Conservation (phyloP, 2,329 filamentous ascomycete genomes). For the Pezizomycotina sp. region DNA sequence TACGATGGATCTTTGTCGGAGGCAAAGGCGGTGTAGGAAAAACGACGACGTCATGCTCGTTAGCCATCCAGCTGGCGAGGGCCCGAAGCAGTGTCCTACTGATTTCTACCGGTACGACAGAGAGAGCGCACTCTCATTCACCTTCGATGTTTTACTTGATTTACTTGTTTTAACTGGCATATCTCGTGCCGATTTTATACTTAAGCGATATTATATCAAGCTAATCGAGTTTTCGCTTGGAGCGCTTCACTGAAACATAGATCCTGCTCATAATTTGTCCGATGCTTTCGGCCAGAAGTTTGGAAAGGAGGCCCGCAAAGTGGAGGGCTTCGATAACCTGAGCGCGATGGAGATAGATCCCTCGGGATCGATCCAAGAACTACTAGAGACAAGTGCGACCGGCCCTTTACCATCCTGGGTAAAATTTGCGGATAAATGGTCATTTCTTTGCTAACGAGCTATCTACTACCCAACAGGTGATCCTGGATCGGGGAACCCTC, state of each 20-base stretch:
- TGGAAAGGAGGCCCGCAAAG: conserved; percentile 86
- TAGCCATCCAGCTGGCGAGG: conserved; percentile 92
- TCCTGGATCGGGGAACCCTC: conserved; percentile 27
- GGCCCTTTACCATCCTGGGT: background rate
- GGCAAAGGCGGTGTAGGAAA: conserved; percentile 98
- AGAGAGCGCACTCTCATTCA: too few relatives aligned
- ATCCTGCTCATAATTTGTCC: conserved; percentile 92
- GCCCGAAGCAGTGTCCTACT: conserved; percentile 89
- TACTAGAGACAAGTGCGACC: conserved; percentile 39
- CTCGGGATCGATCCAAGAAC: conserved; percentile 91
- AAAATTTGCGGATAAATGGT: background rate
- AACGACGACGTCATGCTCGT: conserved; percentile 96
- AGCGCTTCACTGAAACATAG: conserved; percentile 6
- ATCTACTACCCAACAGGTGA: conserved; percentile 20
- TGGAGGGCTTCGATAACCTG: conserved; percentile 83
- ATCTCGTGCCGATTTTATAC: too few relatives aligned
- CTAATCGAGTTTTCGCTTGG: background rate
- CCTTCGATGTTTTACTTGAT: too few relatives aligned
- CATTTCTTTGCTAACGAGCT: conserved; percentile 35
- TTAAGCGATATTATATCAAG: too few relatives aligned
- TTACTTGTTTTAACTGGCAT: too few relatives aligned
- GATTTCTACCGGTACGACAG: conserved; percentile 69
- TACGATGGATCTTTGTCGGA: conserved; percentile 98
- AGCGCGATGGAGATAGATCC: conserved; percentile 99
- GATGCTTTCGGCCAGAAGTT: conserved; percentile 99